A percentile compares a stretch with the other conserved stretches of the same genome.
phyloP scores from a whole-genome alignment of 1,284 basidiomycete genomes.

The Clitocybe nebularis region DNA sequence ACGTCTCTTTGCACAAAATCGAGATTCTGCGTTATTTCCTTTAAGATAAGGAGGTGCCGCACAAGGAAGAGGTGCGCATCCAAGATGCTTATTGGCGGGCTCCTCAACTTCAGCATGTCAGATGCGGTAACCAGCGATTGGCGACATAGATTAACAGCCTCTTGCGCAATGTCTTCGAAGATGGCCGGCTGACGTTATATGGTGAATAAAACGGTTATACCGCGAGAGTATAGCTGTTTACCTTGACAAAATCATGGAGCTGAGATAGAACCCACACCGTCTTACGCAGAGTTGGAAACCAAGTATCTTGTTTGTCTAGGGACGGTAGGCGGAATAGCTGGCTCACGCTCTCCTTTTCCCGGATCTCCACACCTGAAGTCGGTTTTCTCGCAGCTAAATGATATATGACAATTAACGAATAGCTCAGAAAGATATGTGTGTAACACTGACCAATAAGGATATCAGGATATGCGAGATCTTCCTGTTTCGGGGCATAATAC shows the following conservation, averaged over 20 bases:
- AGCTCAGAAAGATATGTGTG: neutral
- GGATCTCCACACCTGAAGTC: constrained; percentile 37
- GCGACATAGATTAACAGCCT: constrained; percentile 80
- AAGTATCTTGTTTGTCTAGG: constrained; percentile 72
- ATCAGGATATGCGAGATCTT: constrained; percentile 83
- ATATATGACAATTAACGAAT: neutral
- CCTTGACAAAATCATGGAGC: constrained; percentile 88
- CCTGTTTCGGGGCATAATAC: constrained; percentile 71
- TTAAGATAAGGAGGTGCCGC: constrained; percentile 85
- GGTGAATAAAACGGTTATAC: too few species aligned
- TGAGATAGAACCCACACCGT: constrained; percentile 87
- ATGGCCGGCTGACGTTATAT: constrained; percentile 88
- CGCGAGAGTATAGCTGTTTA: constrained; percentile 26
- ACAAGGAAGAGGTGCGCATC: constrained; percentile 85
- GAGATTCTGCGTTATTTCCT: constrained; percentile 80
- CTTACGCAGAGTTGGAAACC: constrained; percentile 85
- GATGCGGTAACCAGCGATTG: constrained; percentile 73
- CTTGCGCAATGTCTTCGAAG: constrained; percentile 91
- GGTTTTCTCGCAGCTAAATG: constrained; percentile 44
- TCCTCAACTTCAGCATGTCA: constrained; percentile 54
- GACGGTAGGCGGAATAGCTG: constrained; percentile 71
- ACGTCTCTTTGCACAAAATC: constrained; percentile 54
- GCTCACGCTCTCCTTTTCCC: constrained; percentile 63
- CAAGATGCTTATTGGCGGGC: constrained; percentile 39
- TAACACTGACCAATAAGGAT: constrained; percentile 58